Base-by-base conservation (phyloP, 805 yeast genomes). In the Sugiyamaella americana region DNA sequence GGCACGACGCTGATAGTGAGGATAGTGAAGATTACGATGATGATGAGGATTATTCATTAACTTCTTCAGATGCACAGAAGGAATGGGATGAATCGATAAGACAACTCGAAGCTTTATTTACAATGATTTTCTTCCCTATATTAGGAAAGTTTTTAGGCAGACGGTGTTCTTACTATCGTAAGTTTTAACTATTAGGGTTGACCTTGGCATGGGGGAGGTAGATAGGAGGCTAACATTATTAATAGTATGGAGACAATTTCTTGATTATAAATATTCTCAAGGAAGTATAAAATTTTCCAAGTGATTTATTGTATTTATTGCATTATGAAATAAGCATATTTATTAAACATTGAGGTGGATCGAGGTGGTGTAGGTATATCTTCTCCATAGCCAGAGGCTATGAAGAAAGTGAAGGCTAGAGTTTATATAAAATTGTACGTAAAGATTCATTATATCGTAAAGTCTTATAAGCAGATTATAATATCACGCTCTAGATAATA, bases 51-150 rank as follows among this genome's bases (percentile, higher is more conserved):
- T 13, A 26, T 13, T 8, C 8, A 8, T 13, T 8, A 26, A 8
- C 11, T 8, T 8, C 13, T 13, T 51, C 55, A 43, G 72, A 76
- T 24, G 82, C 86, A 0, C 87, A 82, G 58, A 74, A 74, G 53
- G 87, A 83, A 52, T 83, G 88, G 88, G 87, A 83, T 42, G 85
- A 79, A 58, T 78, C 80, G 49, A 51, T 83, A 47, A 65, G 66
- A 43, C 87, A 82, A 60, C 62, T 84, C 40, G 73, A 73, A 23
- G 71, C 71, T 11, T 67, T 84, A 34, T 61, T 82, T 13, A 73
- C 73, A 47, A 66, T 74, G 49, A 75, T 84, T 8, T 54, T 83
- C 29, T 68, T 82, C 40, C 91, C 91, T 1, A 61, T 82, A 46
- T 55, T 79, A 11, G 91, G 89, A n/a, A 78, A 78, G 59, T 70